Percentiles rank a stretch among this genome's conserved stretches.
Evolutionary conservation across 148 eudicot genomes (phyloP).

Genomic region (Vaccinium macrocarpon): DNA sequence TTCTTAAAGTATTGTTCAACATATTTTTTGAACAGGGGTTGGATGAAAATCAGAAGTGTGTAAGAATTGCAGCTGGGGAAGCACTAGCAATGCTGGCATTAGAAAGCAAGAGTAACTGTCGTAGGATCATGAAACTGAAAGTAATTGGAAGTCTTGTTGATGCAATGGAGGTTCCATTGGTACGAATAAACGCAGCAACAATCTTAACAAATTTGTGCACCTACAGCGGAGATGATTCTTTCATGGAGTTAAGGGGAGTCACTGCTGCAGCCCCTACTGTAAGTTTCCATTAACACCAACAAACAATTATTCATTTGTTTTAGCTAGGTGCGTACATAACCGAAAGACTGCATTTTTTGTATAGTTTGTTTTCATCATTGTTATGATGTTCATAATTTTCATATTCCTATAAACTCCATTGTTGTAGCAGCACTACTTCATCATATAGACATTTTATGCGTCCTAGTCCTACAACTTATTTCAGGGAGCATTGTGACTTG

Average conservation of each 20-base stretch:
- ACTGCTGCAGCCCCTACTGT: slow-evolving; percentile 55
- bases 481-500: not conserved
- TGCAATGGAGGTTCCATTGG: slow-evolving; percentile 46
- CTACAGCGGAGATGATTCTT: slow-evolving; percentile 48
- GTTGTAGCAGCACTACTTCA: not conserved
- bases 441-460: not conserved
- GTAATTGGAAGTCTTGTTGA: slow-evolving; percentile 36
- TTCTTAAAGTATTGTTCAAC: slow-evolving; percentile 54
- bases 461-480: not conserved
- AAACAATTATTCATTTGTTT: not conserved
- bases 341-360: not conserved
- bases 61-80: slow-evolving; percentile 69
- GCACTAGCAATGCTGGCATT: slow-evolving; percentile 70
- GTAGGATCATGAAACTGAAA: slow-evolving; percentile 38
- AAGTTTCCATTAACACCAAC: slow-evolving; percentile 22
- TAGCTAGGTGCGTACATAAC: not conserved
- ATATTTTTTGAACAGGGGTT: slow-evolving; percentile 51
- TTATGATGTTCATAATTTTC: not conserved
- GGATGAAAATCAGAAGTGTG: slow-evolving; percentile 29
- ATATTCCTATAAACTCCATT: not conserved
- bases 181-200: slow-evolving; percentile 56
- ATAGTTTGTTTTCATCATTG: not conserved
- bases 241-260: slow-evolving; percentile 37
- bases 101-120: slow-evolving; percentile 57
- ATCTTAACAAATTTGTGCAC: slow-evolving; percentile 68